These are phyloP conservation scores for Marasmius sp. DNA, from an alignment of 1,284 basidiomycete species.

Conservation along the genomic window DNA sequence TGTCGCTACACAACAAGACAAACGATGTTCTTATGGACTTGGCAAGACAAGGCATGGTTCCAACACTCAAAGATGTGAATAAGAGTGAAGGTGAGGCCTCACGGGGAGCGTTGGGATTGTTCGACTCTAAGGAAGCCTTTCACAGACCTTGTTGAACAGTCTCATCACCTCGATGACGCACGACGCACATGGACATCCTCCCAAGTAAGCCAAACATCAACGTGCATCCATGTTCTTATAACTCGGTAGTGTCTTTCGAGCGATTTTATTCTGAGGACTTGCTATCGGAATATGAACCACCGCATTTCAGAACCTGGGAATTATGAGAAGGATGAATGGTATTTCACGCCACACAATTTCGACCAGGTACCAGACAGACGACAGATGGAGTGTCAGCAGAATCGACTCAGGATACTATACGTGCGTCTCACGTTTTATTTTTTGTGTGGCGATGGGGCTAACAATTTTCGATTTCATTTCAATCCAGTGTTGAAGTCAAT, in stretches of 20 bases:
- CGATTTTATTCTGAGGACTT: no score
- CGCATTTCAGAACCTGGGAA: constrained; percentile 71
- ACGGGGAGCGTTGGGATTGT: no score
- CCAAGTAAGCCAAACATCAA: no score
- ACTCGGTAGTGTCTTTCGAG: no score
- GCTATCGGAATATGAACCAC: constrained; percentile 76
- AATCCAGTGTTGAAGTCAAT: constrained; percentile 56
- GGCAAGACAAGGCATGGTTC: constrained; percentile 52
- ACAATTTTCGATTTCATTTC: background rate
- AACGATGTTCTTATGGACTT: constrained; percentile 58
- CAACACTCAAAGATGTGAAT: constrained; percentile 73
- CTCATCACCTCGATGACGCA: no score
- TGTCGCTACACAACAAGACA: constrained; percentile 40
- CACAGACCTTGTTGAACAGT: no score
- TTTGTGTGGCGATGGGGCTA: constrained; percentile 10
- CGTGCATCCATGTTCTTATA: no score
- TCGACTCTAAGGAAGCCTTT: no score
- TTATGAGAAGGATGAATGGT: constrained; percentile 67
- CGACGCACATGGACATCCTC: no score
- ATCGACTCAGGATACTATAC: constrained; percentile 71
- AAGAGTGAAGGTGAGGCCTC: constrained; percentile 68
- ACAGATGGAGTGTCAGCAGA: constrained; percentile 65
- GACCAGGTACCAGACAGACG: constrained; percentile 71
- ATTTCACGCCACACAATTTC: constrained; percentile 70
- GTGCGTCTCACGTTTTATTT: constrained; percentile 37